A percentile compares a stretch with the other conserved stretches of the same genome.
Evolutionary conservation across 495 filamentous ascomycete genomes (phyloP).

Genomic region (Penicillium dipodomyicola): DNA sequence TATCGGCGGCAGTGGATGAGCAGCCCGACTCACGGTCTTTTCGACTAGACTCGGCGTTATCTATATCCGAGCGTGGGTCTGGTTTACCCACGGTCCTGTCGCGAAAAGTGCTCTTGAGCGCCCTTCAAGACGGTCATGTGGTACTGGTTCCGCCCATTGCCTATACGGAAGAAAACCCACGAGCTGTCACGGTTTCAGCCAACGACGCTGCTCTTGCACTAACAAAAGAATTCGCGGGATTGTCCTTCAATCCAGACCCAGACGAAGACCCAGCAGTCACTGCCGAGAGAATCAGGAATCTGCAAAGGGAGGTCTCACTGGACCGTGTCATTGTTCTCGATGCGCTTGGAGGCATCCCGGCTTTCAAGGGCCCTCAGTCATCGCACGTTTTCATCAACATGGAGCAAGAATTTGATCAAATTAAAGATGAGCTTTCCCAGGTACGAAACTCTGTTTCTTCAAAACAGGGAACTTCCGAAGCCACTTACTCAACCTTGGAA

Average conservation of each 20-base stretch:
- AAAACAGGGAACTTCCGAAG: conserved; percentile 3
- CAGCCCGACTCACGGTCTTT: conserved; percentile 64
- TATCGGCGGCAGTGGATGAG: conserved; percentile 68
- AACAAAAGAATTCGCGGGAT: conserved; percentile 67
- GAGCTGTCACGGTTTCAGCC: conserved; percentile 52
- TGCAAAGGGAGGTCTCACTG: conserved; percentile 60
- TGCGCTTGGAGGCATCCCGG: conserved; percentile 81
- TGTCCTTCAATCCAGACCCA: conserved; percentile 37
- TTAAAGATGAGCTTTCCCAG: conserved; percentile 57
- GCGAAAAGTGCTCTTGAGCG: conserved; percentile 60
- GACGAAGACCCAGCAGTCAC: conserved; percentile 48
- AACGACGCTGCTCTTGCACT: conserved; percentile 71
- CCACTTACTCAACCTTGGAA: conserved; percentile 21
- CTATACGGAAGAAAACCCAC: conserved; percentile 59
- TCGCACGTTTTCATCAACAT: conserved; percentile 93
- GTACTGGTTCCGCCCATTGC: conserved; percentile 72
- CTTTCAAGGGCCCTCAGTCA: conserved; percentile 59
- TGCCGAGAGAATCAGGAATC: conserved; percentile 40
- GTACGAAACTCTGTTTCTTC: conserved; percentile 15
- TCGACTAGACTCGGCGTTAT: conserved; percentile 64
- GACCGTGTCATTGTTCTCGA: conserved; percentile 91
- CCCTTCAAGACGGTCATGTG: conserved; percentile 73
- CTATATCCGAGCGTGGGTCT: conserved; percentile 32
- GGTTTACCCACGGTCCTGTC: conserved; percentile 47
- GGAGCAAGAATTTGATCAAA: conserved; percentile 77